phyloP scores from a whole-genome alignment of 129 eudicot species.

The Mikania micrantha region DNA sequence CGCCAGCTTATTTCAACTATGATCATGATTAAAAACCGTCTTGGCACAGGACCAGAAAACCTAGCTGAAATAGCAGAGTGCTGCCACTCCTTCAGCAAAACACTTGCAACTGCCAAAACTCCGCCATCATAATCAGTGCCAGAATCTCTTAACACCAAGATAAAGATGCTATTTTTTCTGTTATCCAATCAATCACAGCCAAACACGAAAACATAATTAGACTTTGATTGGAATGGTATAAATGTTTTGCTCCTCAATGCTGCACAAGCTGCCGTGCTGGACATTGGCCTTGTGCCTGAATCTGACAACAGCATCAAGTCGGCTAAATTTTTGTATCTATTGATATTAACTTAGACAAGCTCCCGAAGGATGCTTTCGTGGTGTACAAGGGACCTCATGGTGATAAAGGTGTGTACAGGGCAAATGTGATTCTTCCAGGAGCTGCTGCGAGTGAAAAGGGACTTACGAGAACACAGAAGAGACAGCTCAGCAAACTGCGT shows the following conservation, averaged over 20 bases:
- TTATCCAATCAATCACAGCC: conserved; percentile 58
- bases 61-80: conserved; percentile 67
- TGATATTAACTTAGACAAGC: conserved; percentile 67
- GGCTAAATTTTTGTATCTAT: conserved; percentile 67
- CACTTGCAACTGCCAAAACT: conserved; percentile 67
- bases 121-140: conserved; percentile 74
- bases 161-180: conserved; percentile 71
- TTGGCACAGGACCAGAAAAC: conserved; percentile 83
- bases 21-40: conserved; percentile 67
- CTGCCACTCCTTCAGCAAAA: conserved; percentile 58
- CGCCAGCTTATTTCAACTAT: conserved; percentile 78
- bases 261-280: conserved; percentile 97
- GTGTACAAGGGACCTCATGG: conserved; percentile 98
- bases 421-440: conserved; percentile 89
- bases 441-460: conserved; percentile 91
- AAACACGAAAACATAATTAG: conserved; percentile 48
- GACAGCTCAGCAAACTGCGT: conserved; percentile 61
- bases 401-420: conserved; percentile 79
- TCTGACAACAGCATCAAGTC: conserved; percentile 66
- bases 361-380: conserved; percentile 88
- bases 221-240: conserved; percentile 93
- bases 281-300: conserved; percentile 89
- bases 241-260: conserved; percentile 77
- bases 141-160: conserved; percentile 73
- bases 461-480: conserved; percentile 90